Conservation (phyloP, 148 eudicot genomes). For the Mesembryanthemum crystallinum region DNA sequence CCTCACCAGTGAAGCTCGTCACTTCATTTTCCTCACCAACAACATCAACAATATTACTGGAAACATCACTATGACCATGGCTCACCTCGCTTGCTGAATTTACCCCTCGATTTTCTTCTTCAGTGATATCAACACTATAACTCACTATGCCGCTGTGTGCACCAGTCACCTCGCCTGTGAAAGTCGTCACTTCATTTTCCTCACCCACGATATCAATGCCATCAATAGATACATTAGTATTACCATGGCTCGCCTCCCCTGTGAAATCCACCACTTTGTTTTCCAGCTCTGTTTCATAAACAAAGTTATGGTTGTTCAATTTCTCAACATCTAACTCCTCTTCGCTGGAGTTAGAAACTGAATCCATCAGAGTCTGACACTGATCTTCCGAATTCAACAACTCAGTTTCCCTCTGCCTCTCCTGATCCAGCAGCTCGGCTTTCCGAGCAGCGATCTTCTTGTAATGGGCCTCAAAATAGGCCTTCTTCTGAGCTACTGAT, state of each 20-base stretch:
- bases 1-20: conserved; percentile 3
- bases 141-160: conserved; percentile 7
- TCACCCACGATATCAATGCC: conserved; percentile 18
- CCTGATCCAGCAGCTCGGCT: conserved; percentile 57
- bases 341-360: conserved; percentile 6
- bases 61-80: conserved; percentile 20
- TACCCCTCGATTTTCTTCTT: conserved; percentile 11
- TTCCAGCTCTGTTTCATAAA: conserved; percentile 18
- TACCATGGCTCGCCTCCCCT: conserved; percentile 18
- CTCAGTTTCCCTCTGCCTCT: conserved; percentile 34
- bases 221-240: conserved; percentile 23
- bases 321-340: conserved; percentile 23
- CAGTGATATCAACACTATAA: conserved; percentile 1
- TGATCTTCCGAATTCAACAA: conserved; percentile 24
- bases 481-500: conserved; percentile 93
- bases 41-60: conserved; percentile 23
- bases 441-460: conserved; percentile 79
- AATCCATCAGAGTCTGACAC: conserved; percentile 11
- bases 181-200: conserved; percentile 9
- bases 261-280: conserved; percentile 14
- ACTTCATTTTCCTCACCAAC: conserved; percentile 23
- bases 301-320: background rate
- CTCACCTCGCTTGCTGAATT: conserved; percentile 1
- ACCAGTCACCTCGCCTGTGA: conserved; percentile 10
- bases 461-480: conserved; percentile 96